Conservation (phyloP, 257 asterid genomes). For the Sherardia arvensis region DNA sequence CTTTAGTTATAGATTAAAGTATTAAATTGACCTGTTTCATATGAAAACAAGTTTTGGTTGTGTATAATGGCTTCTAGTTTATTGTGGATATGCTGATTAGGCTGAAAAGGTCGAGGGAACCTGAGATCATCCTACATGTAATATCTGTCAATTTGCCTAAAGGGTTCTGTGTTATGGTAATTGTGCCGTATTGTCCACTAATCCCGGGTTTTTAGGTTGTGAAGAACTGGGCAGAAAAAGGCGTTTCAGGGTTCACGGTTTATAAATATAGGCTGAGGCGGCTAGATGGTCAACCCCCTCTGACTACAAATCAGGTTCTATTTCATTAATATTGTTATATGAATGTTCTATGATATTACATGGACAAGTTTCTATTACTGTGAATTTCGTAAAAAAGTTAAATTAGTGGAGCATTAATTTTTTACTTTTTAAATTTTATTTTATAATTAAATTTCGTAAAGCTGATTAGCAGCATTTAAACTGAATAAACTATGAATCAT, state of each 20-base stretch:
- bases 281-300: slow-evolving; percentile 62
- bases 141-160: not conserved
- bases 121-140: not conserved
- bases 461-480: no score
- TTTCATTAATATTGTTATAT: not conserved
- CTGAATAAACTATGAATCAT: no score
- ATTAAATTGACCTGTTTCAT: not conserved
- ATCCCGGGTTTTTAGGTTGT: slow-evolving; percentile 36
- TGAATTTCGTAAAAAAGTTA: not conserved
- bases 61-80: not conserved
- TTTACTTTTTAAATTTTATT: no score
- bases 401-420: not conserved
- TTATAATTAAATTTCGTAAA: no score
- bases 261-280: slow-evolving; percentile 65
- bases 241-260: slow-evolving; percentile 81
- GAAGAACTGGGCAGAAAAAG: slow-evolving; percentile 74
- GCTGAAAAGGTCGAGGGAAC: not conserved
- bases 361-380: not conserved
- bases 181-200: not conserved
- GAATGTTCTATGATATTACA: not conserved
- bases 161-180: not conserved
- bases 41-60: not conserved
- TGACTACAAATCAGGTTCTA: slow-evolving; percentile 72
- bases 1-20: no score
- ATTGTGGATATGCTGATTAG: not conserved